These are phyloP conservation scores for Fusarium nematophilum DNA, from an alignment of 2,329 filamentous ascomycete genomes.

Conservation along the genomic window DNA sequence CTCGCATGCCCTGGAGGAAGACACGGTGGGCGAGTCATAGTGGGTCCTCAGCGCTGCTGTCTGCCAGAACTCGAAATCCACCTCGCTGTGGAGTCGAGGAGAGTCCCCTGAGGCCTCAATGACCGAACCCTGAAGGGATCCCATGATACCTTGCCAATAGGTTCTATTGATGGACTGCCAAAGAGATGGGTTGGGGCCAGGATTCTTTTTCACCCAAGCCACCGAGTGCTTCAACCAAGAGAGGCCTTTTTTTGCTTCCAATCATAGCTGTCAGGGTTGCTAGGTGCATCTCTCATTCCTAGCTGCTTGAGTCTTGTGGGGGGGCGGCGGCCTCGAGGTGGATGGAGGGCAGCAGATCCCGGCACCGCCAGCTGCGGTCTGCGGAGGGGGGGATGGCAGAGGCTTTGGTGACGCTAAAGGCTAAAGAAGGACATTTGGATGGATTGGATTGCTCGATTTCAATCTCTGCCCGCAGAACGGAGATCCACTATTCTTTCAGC, in stretches of 20 bases:
- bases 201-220: no score
- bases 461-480: no score
- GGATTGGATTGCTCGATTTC: no score
- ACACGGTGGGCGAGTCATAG: neutral
- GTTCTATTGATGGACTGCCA: neutral
- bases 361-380: neutral
- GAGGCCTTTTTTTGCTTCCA: no score
- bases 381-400: constrained; percentile 8
- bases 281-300: constrained; percentile 33
- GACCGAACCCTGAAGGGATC: neutral
- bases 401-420: neutral
- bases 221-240: no score
- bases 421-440: constrained; percentile 4
- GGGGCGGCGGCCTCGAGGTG: no score
- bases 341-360: constrained; percentile 1
- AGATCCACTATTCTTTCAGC: constrained; percentile 8
- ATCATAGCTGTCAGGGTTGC: constrained; percentile 10
- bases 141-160: neutral
- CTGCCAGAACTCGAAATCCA: constrained; percentile 25
- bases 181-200: constrained; percentile 1
- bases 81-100: constrained; percentile 33
- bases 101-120: constrained; percentile 29
- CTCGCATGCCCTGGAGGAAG: constrained; percentile 6
- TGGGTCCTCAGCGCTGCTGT: constrained; percentile 32
- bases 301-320: no score